Evolutionary conservation across 495 filamentous ascomycete species (phyloP).

Genomic region (Penicillium daleae): DNA sequence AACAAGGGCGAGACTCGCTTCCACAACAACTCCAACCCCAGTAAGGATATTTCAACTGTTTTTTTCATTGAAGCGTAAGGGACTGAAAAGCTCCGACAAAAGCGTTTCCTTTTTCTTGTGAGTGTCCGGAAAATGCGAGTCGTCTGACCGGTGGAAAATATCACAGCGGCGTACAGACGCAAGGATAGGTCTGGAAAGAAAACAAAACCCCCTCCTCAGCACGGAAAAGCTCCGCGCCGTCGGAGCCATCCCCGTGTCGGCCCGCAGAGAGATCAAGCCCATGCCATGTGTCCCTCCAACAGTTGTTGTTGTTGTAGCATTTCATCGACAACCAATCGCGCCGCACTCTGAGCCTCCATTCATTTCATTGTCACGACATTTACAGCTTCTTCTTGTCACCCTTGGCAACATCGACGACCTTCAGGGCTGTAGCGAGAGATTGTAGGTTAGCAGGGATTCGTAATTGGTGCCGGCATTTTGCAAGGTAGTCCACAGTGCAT

Average conservation of each 20-base stretch:
- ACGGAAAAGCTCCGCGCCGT: conserved; percentile 14
- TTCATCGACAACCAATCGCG: conserved; percentile 39
- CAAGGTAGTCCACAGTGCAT: neutral
- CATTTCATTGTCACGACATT: conserved; percentile 38
- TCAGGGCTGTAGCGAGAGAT: conserved; percentile 57
- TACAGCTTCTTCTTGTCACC: conserved; percentile 70
- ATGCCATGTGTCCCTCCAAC: conserved; percentile 34
- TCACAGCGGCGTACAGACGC: conserved; percentile 37
- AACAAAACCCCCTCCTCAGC: conserved; percentile 5
- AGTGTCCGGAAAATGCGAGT: conserved; percentile 45
- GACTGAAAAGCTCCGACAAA: conserved; percentile 44
- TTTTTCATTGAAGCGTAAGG: conserved; percentile 46
- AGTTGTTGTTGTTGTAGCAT: conserved; percentile 33
- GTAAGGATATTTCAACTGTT: conserved; percentile 48
- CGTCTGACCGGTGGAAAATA: conserved; percentile 34
- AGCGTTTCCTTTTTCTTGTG: conserved; percentile 28
- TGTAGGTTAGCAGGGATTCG: conserved; percentile 4
- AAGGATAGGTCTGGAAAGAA: conserved; percentile 24
- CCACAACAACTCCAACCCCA: conserved; percentile 11
- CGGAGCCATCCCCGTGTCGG: conserved; percentile 38
- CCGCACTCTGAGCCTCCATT: conserved; percentile 36
- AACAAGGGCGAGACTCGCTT: conserved; percentile 10
- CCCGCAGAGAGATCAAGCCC: conserved; percentile 41
- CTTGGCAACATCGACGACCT: conserved; percentile 77
- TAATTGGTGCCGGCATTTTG: neutral